phyloP scores from a whole-genome alignment of 305 asterid genomes.

The Solanum hybrid region DNA sequence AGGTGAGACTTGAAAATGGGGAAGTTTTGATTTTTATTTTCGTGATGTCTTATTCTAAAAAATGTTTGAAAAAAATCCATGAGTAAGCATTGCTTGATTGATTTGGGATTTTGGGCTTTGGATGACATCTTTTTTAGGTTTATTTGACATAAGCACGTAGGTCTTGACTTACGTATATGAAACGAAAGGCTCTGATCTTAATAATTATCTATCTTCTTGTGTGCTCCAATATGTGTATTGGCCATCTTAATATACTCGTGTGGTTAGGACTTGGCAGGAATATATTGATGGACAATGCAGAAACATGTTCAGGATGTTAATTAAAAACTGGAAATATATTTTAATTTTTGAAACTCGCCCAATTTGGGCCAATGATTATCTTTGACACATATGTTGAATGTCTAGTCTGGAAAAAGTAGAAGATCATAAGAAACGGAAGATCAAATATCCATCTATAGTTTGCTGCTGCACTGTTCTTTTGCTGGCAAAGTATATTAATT shows the following conservation, averaged over 20 bases:
- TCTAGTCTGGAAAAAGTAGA: neutral
- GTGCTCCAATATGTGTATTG: neutral
- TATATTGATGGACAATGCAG: neutral
- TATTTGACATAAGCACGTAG: neutral
- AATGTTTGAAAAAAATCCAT: neutral
- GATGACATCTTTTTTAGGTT: neutral
- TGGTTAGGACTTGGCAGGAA: neutral
- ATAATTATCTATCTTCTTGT: neutral
- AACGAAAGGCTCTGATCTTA: neutral
- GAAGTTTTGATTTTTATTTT: neutral
- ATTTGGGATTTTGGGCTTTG: neutral
- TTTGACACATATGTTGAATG: neutral
- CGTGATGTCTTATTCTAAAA: neutral
- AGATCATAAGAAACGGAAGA: neutral
- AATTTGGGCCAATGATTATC: neutral
- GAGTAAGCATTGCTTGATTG: neutral
- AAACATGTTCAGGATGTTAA: neutral
- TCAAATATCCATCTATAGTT: neutral
- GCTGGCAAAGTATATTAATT: neutral
- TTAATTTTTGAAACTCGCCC: neutral
- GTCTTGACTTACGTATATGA: neutral
- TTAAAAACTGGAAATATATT: neutral
- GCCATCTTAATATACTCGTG: neutral
- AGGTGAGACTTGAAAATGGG: constrained; percentile 31
- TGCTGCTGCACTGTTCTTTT: neutral